Percentiles rank a stretch among this genome's conserved stretches.
These are phyloP conservation scores for Lenzites betulinus DNA, from an alignment of 768 basidiomycete genomes.

Conservation along the genomic window DNA sequence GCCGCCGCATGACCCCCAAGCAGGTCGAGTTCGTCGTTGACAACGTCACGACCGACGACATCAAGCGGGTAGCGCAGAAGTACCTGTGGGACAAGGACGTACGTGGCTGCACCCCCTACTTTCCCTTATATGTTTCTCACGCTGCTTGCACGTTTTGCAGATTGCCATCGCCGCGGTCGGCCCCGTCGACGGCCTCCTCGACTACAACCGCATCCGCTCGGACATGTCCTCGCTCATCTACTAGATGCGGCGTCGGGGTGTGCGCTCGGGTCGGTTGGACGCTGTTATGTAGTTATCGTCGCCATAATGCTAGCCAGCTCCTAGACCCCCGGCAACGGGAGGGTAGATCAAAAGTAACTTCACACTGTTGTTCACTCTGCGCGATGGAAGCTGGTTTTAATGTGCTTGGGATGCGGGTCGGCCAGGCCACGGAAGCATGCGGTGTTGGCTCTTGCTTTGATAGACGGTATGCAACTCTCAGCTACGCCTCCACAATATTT, in stretches of 20 bases:
- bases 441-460: too few relatives aligned
- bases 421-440: too few relatives aligned
- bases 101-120: slow-evolving; percentile 33
- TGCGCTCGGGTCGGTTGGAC: slow-evolving; percentile 12
- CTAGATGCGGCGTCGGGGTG: slow-evolving; percentile 37
- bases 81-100: slow-evolving; percentile 98
- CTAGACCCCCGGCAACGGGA: slow-evolving; percentile 13
- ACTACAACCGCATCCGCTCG: slow-evolving; percentile 88
- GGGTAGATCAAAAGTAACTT: slow-evolving; percentile 24
- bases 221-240: slow-evolving; percentile 83
- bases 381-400: slow-evolving; percentile 6
- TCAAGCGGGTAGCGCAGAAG: slow-evolving; percentile 93
- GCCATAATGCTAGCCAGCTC: slow-evolving; percentile 21
- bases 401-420: neutral
- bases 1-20: slow-evolving; percentile 84
- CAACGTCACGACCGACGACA: slow-evolving; percentile 83
- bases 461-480: too few relatives aligned
- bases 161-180: slow-evolving; percentile 89
- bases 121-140: too few relatives aligned
- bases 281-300: slow-evolving; percentile 21
- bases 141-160: slow-evolving; percentile 40
- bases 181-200: slow-evolving; percentile 86
- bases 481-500: too few relatives aligned
- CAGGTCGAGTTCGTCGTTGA: slow-evolving; percentile 95
- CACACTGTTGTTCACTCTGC: slow-evolving; percentile 11